A percentile compares a stretch with the other conserved stretches of the same genome.
These are phyloP conservation scores for Williopsis jadinii DNA, from an alignment of 1,139 yeast species.

Conservation along the genomic window DNA sequence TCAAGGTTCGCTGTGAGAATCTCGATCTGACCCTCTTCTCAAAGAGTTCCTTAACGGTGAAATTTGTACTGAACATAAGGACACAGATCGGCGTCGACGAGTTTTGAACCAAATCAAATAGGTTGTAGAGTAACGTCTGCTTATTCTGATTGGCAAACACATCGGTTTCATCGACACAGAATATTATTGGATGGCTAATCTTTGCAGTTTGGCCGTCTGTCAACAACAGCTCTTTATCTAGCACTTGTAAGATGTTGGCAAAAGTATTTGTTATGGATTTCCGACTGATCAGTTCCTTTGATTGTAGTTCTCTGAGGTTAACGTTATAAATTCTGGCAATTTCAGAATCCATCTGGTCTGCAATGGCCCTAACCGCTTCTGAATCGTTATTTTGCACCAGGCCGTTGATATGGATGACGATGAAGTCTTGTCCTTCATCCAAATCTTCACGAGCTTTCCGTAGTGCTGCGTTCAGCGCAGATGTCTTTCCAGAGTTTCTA, in stretches of 20 bases:
- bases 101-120: constrained; percentile 79
- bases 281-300: constrained; percentile 31
- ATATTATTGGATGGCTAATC: constrained; percentile 51
- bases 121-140: constrained; percentile 78
- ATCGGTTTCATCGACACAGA: constrained; percentile 82
- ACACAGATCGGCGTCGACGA: constrained; percentile 74
- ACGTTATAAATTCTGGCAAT: constrained; percentile 19
- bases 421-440: constrained; percentile 35
- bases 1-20: constrained; percentile 72
- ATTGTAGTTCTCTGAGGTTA: constrained; percentile 15
- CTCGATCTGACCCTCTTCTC: constrained; percentile 91
- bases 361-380: constrained; percentile 77
- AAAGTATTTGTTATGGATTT: constrained; percentile 48
- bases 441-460: constrained; percentile 30
- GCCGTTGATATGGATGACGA: constrained; percentile 64
- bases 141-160: constrained; percentile 62
- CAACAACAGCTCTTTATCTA: constrained; percentile 27
- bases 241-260: constrained; percentile 37
- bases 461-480: constrained; percentile 54
- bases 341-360: constrained; percentile 54
- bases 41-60: constrained; percentile 69
- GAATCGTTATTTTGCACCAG: constrained; percentile 68
- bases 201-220: constrained; percentile 18
- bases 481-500: constrained; percentile 68
- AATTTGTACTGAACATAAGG: constrained; percentile 69